A percentile compares a stretch with the other conserved stretches of the same genome.
Evolutionary conservation across 2,329 filamentous ascomycete genomes (phyloP).

Genomic region (Colletotrichum orbiculare): DNA sequence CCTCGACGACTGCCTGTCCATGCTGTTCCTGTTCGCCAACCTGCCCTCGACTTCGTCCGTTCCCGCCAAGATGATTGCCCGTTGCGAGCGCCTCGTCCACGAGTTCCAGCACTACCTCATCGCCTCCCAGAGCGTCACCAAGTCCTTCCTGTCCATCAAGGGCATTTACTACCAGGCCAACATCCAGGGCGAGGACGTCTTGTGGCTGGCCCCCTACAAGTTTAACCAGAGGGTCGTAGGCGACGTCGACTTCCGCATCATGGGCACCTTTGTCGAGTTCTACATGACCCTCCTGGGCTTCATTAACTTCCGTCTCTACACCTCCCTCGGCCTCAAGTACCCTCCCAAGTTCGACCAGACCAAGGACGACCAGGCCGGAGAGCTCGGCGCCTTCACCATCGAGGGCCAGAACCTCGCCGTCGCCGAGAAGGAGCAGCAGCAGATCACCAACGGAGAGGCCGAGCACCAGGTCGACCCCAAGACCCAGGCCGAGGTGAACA

Average conservation of each 20-base stretch:
- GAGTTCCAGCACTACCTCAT: conserved; percentile 99
- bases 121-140: conserved; percentile 87
- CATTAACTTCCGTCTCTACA: conserved; percentile 95
- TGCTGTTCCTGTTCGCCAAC: conserved; percentile 98
- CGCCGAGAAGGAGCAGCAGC: conserved; percentile 60
- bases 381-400: conserved; percentile 90
- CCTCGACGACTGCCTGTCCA: conserved; percentile 94
- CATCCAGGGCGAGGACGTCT: conserved; percentile 94
- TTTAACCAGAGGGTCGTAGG: conserved; percentile 95
- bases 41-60: conserved; percentile 90
- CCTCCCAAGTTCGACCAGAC: conserved; percentile 91
- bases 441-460: conserved; percentile 60
- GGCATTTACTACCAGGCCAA: conserved; percentile 99
- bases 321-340: conserved; percentile 89
- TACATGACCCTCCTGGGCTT: conserved; percentile 97
- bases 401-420: conserved; percentile 76
- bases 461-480: conserved; percentile 68
- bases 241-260: conserved; percentile 98
- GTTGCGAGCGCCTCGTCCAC: conserved; percentile 90
- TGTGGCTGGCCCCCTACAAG: conserved; percentile 97
- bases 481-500: conserved; percentile 74
- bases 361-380: conserved; percentile 90
- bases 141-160: conserved; percentile 98
- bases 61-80: conserved; percentile 93
- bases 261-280: conserved; percentile 99